Evolutionary conservation across 106 monocot species (phyloP).

Genomic region (Allium sativum): DNA sequence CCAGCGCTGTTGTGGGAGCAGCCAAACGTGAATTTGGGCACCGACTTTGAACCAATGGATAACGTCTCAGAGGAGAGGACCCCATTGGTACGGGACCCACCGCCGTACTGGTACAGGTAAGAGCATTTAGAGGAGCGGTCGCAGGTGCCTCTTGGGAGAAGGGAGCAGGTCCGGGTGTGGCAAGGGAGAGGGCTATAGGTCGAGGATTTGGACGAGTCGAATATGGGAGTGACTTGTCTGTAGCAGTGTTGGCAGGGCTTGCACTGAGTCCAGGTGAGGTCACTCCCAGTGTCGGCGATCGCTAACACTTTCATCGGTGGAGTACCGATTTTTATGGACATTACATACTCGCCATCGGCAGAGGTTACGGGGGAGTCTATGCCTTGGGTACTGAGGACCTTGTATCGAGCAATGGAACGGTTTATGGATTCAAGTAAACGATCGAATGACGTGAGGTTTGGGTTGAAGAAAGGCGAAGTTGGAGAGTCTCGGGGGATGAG

Average conservation of each 20-base stretch:
- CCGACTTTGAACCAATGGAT: conserved; percentile 8
- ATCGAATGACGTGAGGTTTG: conserved; percentile 1
- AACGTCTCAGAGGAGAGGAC: conserved; percentile 16
- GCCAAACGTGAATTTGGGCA: conserved; percentile 19
- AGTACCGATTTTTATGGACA: conserved; percentile 26
- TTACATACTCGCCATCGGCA: conserved; percentile 21
- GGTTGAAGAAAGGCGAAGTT: conserved; percentile 19
- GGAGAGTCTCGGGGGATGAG: conserved; percentile 40
- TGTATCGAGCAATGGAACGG: too few relatives aligned
- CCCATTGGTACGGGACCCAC: too few relatives aligned
- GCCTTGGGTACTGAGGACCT: not conserved
- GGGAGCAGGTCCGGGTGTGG: conserved; percentile 5
- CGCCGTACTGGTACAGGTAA: conserved; percentile 20
- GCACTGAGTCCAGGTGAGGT: conserved; percentile 22
- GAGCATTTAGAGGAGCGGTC: not conserved
- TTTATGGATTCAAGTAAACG: conserved; percentile 6
- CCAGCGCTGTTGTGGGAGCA: conserved; percentile 23
- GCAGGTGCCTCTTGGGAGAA: not conserved
- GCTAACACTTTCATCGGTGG: conserved; percentile 6
- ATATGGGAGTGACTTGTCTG: conserved; percentile 7
- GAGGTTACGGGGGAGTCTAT: conserved; percentile 10
- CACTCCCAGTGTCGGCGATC: conserved; percentile 24
- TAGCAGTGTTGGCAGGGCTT: conserved; percentile 10
- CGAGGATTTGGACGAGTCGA: conserved; percentile 17
- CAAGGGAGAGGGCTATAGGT: conserved; percentile 19